phyloP scores from a whole-genome alignment of 1,284 basidiomycete genomes.

The Laetiporus sulphureus region DNA sequence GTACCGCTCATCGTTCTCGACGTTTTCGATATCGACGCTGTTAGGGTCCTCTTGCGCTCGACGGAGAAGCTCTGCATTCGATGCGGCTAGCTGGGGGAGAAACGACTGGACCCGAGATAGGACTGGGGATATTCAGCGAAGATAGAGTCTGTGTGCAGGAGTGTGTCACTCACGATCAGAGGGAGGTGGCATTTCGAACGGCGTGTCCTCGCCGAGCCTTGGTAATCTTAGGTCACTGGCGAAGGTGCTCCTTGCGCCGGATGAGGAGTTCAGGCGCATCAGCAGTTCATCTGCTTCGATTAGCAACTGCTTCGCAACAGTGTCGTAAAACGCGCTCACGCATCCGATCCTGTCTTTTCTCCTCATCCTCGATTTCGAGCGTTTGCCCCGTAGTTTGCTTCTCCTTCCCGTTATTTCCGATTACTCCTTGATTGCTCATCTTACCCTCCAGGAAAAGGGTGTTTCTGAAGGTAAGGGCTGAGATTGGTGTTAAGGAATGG shows the following conservation, averaged over 20 bases:
- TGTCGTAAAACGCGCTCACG: neutral
- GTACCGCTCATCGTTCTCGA: constrained; percentile 40
- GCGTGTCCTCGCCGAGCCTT: constrained; percentile 20
- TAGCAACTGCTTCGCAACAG: neutral
- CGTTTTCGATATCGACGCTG: constrained; percentile 59
- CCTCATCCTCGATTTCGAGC: neutral
- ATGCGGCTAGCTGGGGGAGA: constrained; percentile 55
- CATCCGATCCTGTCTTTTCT: neutral
- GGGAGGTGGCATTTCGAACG: constrained; percentile 23
- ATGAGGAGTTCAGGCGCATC: neutral
- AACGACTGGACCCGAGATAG: constrained; percentile 57
- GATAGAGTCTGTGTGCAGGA: constrained; percentile 1
- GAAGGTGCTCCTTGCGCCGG: neutral
- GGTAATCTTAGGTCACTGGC: neutral
- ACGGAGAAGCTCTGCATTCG: constrained; percentile 45
- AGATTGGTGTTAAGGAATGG: too few species aligned
- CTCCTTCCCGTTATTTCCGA: too few species aligned
- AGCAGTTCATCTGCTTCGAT: neutral
- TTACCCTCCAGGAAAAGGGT: too few species aligned
- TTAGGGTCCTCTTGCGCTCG: constrained; percentile 38
- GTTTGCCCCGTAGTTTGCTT: neutral
- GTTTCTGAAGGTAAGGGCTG: too few species aligned
- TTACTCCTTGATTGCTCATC: too few species aligned
- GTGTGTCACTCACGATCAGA: constrained; percentile 26
- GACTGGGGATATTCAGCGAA: constrained; percentile 30